Base-by-base conservation (phyloP, 208 protist genomes). In the Crithidia mellificae region DNA sequence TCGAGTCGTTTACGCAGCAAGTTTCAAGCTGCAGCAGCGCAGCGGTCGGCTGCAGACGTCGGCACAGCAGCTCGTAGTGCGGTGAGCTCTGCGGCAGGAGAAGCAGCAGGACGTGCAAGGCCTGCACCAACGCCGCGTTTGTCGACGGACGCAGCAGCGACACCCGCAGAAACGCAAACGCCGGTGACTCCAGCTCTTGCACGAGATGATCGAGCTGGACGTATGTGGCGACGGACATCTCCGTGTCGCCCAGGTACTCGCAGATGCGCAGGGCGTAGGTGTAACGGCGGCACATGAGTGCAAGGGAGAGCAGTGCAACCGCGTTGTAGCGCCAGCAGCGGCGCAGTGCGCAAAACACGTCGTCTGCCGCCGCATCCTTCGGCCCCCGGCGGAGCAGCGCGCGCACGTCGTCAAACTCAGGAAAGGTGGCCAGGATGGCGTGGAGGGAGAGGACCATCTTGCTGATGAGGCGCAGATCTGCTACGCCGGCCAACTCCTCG, bases 31-130 rank as follows among this genome's bases (percentile, higher is more conserved):
- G 77, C n/a, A 68, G 51, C 8, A 85, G 53, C 11, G 52, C 70
- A 12, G 71, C 67, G 20, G 83, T 64, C 17, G 59, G 65, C 46
- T 87, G 73, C 29, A 92, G 63, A 4, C 87, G 81, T 19, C 56
- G 76, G 32, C 80, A 76, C 14, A 92, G 69, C 36, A 68, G 22
- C 14, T 54, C 83, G 64, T 94, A 88, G 50, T 97, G 97, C 4
- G 96, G 89, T 8, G 90, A 85, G 52, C 70, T 85, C 72, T 98
- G 98, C 20, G 98, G 98, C 22, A 99, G 83, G 4, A 99, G 83
- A 86, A 99, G 98, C 30, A 99, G 82, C n/a, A 99, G 38, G 20
- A 95, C 92, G 68, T 97, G 98, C 1, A 99, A 83, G 15, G 88
- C 84, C 68, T 97, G 90, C 47, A 98, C 79, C 4, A 99, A 69